Base-by-base conservation (phyloP, 176 grass and related monocot genomes). In the Triticum turgidum region DNA sequence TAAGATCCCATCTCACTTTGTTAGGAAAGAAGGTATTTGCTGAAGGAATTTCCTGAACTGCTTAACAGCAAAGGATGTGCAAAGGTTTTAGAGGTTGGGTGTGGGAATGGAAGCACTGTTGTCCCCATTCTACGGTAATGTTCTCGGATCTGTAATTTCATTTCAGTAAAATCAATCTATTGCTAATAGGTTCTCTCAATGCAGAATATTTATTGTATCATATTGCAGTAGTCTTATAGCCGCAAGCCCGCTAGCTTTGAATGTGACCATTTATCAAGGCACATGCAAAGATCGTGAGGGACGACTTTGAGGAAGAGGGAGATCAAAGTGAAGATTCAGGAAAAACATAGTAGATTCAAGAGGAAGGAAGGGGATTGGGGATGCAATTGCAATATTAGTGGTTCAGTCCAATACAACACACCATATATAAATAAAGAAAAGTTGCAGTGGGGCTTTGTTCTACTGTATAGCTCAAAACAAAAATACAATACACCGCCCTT, bases 1-100 rank as follows among this genome's bases (percentile, higher is more conserved):
- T 79, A 61, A 86, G 10, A 63, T 73, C 6, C 44, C 27, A 80
- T 90, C 11, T 80, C 30, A 65, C 34, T 67, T 79, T 73, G n/a
- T 45, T 80, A 97, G 95, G 95, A 97, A 92, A 94, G 95, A 76
- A 94, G 95, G 76, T 97, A 97, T 74, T 92, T 97, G 73, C 39
- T 94, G 15, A 94, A 94, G 90, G 95, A 97, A 88, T 97, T 97
- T 85, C 90, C 95, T 73, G 92, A 97, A 79, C 88, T 97, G 9
- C n/a, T 83, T 83, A 76, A 59, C 49, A 86, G 54, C 79, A 82
- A 79, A 59, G 79, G 84, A 64, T 77, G 54, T 37, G 68, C 69
- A 67, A 92, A 97, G 56, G 39, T 93, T 86, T 83, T 97, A 72
- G 95, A 97, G 87, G 84, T 97, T n/a, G 95, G 95, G 12, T 94